phyloP scores from a whole-genome alignment of 345 rosid genomes.

The Passiflora organensis region DNA sequence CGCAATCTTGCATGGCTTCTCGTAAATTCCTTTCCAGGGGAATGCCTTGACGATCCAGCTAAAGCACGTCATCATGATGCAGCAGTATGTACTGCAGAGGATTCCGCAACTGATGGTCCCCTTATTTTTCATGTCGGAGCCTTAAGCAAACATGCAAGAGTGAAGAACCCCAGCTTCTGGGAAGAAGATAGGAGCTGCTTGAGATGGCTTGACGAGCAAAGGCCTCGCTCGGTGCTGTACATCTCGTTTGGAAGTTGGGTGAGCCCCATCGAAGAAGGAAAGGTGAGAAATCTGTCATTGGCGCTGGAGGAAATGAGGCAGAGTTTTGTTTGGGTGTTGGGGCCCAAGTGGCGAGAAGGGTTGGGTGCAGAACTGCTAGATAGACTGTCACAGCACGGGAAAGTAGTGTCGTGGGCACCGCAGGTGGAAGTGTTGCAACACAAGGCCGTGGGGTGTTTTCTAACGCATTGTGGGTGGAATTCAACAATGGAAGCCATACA shows the following conservation, averaged over 20 bases:
- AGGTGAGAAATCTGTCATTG: constrained; percentile 41
- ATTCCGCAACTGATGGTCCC: too few relatives aligned
- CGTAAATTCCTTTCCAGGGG: constrained; percentile 55
- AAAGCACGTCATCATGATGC: background rate
- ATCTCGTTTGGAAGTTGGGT: constrained; percentile 90
- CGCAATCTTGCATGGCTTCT: constrained; percentile 53
- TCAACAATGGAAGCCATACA: constrained; percentile 64
- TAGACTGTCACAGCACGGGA: constrained; percentile 40
- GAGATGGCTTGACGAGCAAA: constrained; percentile 57
- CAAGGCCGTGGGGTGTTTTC: constrained; percentile 44
- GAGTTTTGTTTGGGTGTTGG: constrained; percentile 67
- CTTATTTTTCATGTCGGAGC: constrained; percentile 44
- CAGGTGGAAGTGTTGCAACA: constrained; percentile 51
- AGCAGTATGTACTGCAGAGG: too few relatives aligned
- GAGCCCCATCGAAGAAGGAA: constrained; percentile 57
- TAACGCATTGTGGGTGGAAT: constrained; percentile 94
- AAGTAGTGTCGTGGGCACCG: constrained; percentile 67
- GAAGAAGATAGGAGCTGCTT: constrained; percentile 58
- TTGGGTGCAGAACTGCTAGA: constrained; percentile 44
- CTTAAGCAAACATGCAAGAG: constrained; percentile 21
- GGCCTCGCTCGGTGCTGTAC: constrained; percentile 44
- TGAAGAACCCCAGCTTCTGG: constrained; percentile 51
- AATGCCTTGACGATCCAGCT: constrained; percentile 7
- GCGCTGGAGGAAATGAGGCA: constrained; percentile 41
- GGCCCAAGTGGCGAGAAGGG: constrained; percentile 48